Evolutionary conservation across 1,284 basidiomycete species (phyloP), one percentile per base, ranked within the genome.

Genomic region (Fereydounia khargensis): DNA sequence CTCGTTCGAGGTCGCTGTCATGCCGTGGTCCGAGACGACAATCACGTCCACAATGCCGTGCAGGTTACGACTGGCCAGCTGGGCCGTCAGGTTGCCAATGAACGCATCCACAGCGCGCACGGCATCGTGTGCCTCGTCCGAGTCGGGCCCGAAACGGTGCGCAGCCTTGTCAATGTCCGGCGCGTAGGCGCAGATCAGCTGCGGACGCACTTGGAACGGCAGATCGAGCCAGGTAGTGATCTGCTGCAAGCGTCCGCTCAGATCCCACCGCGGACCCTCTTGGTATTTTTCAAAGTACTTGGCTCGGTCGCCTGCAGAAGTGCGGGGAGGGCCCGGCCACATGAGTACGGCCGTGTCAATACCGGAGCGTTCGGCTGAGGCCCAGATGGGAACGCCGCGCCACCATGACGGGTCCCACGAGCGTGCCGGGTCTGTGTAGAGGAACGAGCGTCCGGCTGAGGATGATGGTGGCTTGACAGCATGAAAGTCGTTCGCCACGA

Each of bases 11-110:
- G 89, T 92, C 61, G 86, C 85, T 0, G 85, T 86, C 91, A 95
- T 94, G 3, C 91, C 91, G 70, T 95, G 91, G 76, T 95, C 91
- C 48, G 86, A 88, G 39, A 95, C 88, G 65, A 92, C 89, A 20
- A 94, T 81, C 21, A 95, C 80, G 73, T 95, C 88, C 22, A 92
- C 86, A 21, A 94, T 86, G 27, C 86, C 82, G 1, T 83, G 84
- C 23, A 92, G 79, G 67, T 91, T 88, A 2, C 91, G 83, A n/a
- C 79, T 77, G 22, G 80, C 80, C 23, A 94, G 77, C 1, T 82
- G 79, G 2, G 77, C 74, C 0, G 86, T 83, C 11, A 95, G 77
- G 37, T 84, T 79, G 44, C 81, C 83, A 2, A 89, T 84, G 64
- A 92, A 92, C 8, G 70, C 69, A 70, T 96, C 91, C 1, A 92